These are phyloP conservation scores for Cytospora paraplurivora DNA, from an alignment of 2,329 filamentous ascomycete species.

Conservation along the genomic window DNA sequence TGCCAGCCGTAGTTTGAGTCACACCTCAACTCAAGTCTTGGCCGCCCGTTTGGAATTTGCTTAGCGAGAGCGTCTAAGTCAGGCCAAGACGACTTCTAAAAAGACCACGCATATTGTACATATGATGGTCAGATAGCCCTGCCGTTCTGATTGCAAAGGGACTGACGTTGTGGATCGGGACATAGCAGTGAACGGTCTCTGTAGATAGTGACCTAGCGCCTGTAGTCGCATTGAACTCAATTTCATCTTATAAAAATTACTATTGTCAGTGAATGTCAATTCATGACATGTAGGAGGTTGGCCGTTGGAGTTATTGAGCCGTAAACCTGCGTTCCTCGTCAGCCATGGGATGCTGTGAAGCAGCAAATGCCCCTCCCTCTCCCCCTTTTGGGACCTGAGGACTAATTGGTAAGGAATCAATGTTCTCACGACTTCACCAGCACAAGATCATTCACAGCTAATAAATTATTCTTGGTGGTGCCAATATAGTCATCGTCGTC, in stretches of 20 bases:
- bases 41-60: no score
- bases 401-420: neutral
- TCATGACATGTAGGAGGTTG: neutral
- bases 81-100: no score
- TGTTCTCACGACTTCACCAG: neutral
- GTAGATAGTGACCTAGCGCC: neutral
- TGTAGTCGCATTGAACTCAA: neutral
- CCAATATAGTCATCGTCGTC: neutral
- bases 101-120: no score
- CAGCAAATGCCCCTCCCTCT: neutral
- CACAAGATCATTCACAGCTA: neutral
- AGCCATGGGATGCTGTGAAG: neutral
- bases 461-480: neutral
- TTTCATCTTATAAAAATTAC: neutral
- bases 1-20: no score
- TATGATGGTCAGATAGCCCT: no score
- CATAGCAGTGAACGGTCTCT: neutral
- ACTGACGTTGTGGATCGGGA: neutral
- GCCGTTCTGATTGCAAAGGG: neutral
- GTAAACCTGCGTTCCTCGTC: neutral
- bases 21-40: no score
- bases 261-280: no score
- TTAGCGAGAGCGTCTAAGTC: no score
- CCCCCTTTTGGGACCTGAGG: neutral
- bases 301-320: neutral